Evolutionary conservation across 495 filamentous ascomycete species (phyloP), one percentile per base, ranked within the genome.

Genomic region (Rhizodiscina lignyota): DNA sequence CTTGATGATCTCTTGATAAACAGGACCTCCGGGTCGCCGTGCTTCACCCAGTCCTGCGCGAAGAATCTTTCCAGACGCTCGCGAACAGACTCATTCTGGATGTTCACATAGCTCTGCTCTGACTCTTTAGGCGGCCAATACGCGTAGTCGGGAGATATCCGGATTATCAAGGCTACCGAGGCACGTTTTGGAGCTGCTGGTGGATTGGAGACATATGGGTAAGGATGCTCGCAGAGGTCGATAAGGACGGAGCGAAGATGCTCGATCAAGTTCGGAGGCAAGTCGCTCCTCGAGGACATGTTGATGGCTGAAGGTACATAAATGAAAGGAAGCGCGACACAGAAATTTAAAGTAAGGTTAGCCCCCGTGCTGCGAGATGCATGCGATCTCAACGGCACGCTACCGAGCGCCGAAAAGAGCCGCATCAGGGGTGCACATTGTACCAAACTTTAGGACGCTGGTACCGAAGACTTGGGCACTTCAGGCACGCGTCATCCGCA

Each of bases 1-100:
- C 80, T 62, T 18, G 74, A 66, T 16, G 80, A 72, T 30, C 80
- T 61, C 51, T 84, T 84, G 51, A 86, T 86, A 45, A 83, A 82
- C 10, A 83, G 60, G 8, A 75, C 61, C 47, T 86, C 80, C 2
- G 79, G 72, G 38, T 79, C 73, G n/a, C 79, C 80, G 48, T 77
- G 54, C 31, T 69, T 61, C 6, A 81, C 77, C 80, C 80, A 86
- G 5, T 61, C 41, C 39, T 79, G 77, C 1, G 60, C 55, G 48
- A 83, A 84, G 58, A 82, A 84, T 12, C 52, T 45, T 13, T 70
- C 55, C 20, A 83, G 43, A 27, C 56, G 60, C 18, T 67, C 42
- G 34, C 59, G 48, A 22, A 56, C 32, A 39, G 33, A 41, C 3
- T 39, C 41, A 27, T 35, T 10, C 33, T 35, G 33, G 33, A 35